A percentile compares a stretch with the other conserved stretches of the same genome.
Evolutionary conservation across 2,329 filamentous ascomycete genomes (phyloP).

Genomic region (Pseudopithomyces chartarum): DNA sequence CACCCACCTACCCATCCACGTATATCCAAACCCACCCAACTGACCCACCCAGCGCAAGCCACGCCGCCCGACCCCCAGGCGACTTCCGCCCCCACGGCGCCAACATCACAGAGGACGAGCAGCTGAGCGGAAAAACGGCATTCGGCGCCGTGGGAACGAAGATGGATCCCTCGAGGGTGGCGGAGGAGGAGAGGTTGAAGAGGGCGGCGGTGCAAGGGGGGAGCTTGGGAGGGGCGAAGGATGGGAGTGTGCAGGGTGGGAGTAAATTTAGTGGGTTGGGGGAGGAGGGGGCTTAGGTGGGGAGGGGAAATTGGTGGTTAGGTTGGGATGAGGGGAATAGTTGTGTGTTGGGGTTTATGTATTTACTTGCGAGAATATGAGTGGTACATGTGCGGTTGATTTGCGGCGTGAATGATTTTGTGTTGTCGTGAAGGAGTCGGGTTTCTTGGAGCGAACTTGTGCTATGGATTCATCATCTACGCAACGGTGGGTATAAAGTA

Average conservation of each 20-base stretch:
- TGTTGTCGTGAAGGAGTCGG: too few species aligned
- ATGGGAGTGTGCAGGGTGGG: conserved; percentile 16
- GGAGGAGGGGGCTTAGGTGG: conserved; percentile 16
- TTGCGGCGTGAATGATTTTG: too few species aligned
- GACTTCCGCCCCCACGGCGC: conserved; percentile 60
- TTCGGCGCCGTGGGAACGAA: conserved; percentile 56
- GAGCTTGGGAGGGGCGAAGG: conserved; percentile 12
- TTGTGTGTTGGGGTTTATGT: too few species aligned
- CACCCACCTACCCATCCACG: too few species aligned
- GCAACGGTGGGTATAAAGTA: too few species aligned
- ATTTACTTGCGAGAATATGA: too few species aligned
- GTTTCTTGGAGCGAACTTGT: too few species aligned
- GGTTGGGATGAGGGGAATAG: background rate
- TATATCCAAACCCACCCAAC: too few species aligned
- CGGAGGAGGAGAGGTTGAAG: conserved; percentile 47
- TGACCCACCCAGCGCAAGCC: too few species aligned
- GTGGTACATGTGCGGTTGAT: too few species aligned
- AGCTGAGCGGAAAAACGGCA: conserved; percentile 25
- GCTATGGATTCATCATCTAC: too few species aligned
- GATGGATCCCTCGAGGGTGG: conserved; percentile 60
- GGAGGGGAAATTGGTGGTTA: background rate
- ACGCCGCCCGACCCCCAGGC: too few species aligned
- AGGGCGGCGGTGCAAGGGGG: conserved; percentile 32
- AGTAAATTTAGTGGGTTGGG: conserved; percentile 30
- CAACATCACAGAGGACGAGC: conserved; percentile 54